A percentile compares a stretch with the other conserved stretches of the same genome.
Evolutionary conservation across 23 red algal genomes (phyloP).

Genomic region (Gracilaria domingensis): DNA sequence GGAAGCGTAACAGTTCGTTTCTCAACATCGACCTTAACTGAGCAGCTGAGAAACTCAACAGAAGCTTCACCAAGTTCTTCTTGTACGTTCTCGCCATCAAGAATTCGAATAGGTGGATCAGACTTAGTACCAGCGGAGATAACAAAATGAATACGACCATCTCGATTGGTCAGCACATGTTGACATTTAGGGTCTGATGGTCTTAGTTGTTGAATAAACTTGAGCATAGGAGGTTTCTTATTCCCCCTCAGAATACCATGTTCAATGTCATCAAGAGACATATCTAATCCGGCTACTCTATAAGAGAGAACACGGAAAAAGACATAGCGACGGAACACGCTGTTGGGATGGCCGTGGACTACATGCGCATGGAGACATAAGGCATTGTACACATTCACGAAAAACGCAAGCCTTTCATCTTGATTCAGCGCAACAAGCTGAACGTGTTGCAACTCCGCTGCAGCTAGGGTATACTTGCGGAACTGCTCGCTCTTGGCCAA

Average conservation of each 20-base stretch:
- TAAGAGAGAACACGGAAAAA: constrained; percentile 95
- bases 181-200: constrained; percentile 86
- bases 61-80: constrained; percentile 87
- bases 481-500: constrained; percentile 82
- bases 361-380: constrained; percentile 94
- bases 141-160: constrained; percentile 97
- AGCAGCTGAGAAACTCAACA: constrained; percentile 86
- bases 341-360: constrained; percentile 84
- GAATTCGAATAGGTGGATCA: constrained; percentile 97
- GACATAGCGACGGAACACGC: constrained; percentile 75
- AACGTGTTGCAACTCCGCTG: constrained; percentile 94
- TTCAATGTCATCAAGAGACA: constrained; percentile 98
- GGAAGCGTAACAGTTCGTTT: constrained; percentile 77
- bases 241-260: constrained; percentile 97
- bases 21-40: constrained; percentile 76
- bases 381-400: constrained; percentile 97
- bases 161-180: constrained; percentile 87
- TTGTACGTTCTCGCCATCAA: constrained; percentile 94
- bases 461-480: constrained; percentile 82
- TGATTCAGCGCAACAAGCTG: constrained; percentile 78
- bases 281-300: constrained; percentile 91
- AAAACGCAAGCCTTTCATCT: constrained; percentile 94
- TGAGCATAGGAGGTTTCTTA: constrained; percentile 82
- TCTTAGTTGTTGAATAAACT: constrained; percentile 93
- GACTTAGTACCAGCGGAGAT: constrained; percentile 94